Evolutionary conservation across 306 rosid species (phyloP).

Genomic region (Oemleria cerasiformis): DNA sequence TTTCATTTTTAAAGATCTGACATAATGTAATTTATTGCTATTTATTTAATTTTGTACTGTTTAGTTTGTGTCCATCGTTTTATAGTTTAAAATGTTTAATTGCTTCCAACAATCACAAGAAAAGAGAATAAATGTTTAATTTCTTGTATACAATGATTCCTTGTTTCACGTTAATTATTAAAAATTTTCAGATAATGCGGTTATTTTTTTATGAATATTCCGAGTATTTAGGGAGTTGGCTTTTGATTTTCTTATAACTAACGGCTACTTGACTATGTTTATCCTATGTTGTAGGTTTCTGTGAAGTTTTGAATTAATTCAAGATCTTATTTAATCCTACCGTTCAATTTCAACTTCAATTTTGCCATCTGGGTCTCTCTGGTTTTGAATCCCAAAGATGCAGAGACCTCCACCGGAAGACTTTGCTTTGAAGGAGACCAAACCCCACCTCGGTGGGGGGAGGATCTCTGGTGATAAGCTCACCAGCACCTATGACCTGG

Average conservation of each 20-base stretch:
- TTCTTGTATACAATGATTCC: background rate
- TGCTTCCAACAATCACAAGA: no score
- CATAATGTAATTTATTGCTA: background rate
- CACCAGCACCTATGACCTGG: constrained; percentile 93
- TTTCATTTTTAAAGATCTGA: constrained; percentile 36
- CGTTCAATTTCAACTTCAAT: constrained; percentile 16
- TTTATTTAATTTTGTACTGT: background rate
- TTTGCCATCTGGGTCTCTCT: constrained; percentile 24
- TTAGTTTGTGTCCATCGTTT: no score
- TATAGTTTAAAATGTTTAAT: no score
- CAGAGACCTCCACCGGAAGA: constrained; percentile 93
- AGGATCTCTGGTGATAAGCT: constrained; percentile 85
- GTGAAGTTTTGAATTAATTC: constrained; percentile 42
- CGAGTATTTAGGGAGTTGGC: constrained; percentile 42
- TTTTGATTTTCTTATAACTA: constrained; percentile 30
- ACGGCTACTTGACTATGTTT: constrained; percentile 56
- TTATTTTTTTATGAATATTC: constrained; percentile 29
- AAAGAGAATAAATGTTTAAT: no score
- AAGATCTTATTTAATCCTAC: constrained; percentile 9
- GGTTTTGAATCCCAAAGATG: constrained; percentile 51
- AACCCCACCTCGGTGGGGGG: constrained; percentile 96
- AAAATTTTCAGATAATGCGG: background rate
- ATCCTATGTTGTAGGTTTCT: constrained; percentile 55
- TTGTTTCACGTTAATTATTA: constrained; percentile 2
- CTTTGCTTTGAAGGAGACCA: constrained; percentile 88